phyloP scores from a whole-genome alignment of 176 grass and related monocot species.

The Raddia guianensis region DNA sequence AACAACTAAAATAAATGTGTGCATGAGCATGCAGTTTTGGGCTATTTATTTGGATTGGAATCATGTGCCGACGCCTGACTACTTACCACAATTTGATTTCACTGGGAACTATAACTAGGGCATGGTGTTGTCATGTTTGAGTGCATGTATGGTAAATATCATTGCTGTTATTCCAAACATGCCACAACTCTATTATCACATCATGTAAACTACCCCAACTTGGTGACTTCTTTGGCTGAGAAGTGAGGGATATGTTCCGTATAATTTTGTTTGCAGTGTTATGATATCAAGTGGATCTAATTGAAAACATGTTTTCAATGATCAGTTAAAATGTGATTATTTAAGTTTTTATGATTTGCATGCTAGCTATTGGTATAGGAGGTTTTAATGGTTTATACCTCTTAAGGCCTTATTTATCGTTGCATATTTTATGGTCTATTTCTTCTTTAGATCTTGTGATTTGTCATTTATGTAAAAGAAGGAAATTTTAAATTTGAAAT shows the following conservation, averaged over 20 bases:
- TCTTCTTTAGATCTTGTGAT: constrained; percentile 9
- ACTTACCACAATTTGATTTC: neutral
- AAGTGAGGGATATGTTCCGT: constrained; percentile 14
- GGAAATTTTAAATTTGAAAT: neutral
- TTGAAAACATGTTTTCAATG: neutral
- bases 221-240: neutral
- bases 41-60: neutral
- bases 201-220: neutral
- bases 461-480: neutral
- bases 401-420: neutral
- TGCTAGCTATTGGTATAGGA: neutral
- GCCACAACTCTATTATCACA: neutral
- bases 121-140: neutral
- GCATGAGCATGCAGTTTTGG: neutral
- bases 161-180: neutral
- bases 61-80: neutral
- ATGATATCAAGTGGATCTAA: neutral
- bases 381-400: constrained; percentile 27
- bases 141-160: neutral
- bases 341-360: constrained; percentile 12
- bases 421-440: neutral
- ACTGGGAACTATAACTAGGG: neutral
- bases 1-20: constrained; percentile 2
- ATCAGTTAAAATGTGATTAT: neutral
- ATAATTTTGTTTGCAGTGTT: neutral